Conservation (phyloP, 1,284 basidiomycete genomes). For the Ganoderma meredithae region DNA sequence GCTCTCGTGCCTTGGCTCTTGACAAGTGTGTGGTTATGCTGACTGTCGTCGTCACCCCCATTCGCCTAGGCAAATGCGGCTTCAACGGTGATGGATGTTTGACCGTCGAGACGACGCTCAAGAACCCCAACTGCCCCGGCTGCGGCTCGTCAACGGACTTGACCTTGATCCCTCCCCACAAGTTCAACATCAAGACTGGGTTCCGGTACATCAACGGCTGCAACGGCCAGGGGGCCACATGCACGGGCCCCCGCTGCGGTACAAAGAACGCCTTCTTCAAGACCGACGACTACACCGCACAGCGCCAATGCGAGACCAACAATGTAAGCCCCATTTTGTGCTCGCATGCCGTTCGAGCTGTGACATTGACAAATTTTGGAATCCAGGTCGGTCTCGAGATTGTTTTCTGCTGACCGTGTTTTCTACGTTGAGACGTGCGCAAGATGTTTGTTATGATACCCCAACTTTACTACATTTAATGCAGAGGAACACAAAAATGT, state of each 20-base stretch:
- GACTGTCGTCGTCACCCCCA: background rate
- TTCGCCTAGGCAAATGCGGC: conserved; percentile 40
- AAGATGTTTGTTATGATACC: background rate
- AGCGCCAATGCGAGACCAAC: conserved; percentile 47
- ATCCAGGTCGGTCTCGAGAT: conserved; percentile 43
- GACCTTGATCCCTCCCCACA: conserved; percentile 51
- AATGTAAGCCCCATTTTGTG: conserved; percentile 30
- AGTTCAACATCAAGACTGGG: conserved; percentile 41
- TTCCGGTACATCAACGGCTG: conserved; percentile 45
- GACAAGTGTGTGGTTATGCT: background rate
- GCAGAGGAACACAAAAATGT: background rate
- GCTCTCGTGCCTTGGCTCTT: conserved; percentile 5
- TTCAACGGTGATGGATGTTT: conserved; percentile 53
- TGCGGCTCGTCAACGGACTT: conserved; percentile 53
- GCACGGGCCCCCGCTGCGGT: conserved; percentile 37
- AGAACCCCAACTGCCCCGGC: conserved; percentile 48
- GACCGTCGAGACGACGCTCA: conserved; percentile 52
- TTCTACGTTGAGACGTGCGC: background rate
- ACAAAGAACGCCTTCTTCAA: conserved; percentile 46
- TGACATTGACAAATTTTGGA: background rate
- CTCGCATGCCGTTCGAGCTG: background rate
- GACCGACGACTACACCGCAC: conserved; percentile 49
- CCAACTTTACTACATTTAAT: background rate
- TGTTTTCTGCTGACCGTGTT: conserved; percentile 40
- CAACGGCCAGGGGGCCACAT: conserved; percentile 40